Evolutionary conservation across 805 yeast genomes (phyloP).

Genomic region (Nakazawaea laoshanensis): DNA sequence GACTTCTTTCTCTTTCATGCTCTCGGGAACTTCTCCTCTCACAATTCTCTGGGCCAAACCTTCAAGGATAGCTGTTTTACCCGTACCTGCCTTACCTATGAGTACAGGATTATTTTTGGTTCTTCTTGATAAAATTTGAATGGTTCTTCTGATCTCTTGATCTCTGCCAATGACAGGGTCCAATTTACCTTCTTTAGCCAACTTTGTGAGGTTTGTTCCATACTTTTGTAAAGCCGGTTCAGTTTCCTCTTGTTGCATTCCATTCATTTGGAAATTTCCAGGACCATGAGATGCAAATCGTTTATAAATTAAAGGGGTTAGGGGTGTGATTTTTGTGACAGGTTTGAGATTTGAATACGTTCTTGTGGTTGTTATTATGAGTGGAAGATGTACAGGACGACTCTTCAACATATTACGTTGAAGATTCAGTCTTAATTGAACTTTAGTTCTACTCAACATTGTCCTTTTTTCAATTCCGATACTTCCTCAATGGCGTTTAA

Average conservation of each 20-base stretch:
- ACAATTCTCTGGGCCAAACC: conserved; percentile 93
- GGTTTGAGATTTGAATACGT: no score
- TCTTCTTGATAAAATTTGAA: conserved; percentile 85
- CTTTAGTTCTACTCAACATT: no score
- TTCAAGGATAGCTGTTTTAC: conserved; percentile 95
- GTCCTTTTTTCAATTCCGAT: no score
- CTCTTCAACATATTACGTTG: no score
- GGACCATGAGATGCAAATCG: conserved; percentile 11
- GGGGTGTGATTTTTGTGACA: no score
- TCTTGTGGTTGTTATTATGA: no score
- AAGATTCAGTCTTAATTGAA: no score
- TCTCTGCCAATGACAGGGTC: conserved; percentile 98
- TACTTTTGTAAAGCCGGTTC: conserved; percentile 76
- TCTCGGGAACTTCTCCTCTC: conserved; percentile 89
- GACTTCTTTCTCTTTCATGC: conserved; percentile 79
- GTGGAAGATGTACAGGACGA: no score
- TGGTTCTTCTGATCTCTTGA: conserved; percentile 87
- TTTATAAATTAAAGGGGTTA: no score
- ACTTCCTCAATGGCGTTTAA: no score
- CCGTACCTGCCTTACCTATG: conserved; percentile 96
- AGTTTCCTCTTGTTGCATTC: conserved; percentile 39
- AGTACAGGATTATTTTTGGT: conserved; percentile 94
- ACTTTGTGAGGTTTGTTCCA: conserved; percentile 78
- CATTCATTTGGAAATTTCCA: conserved; percentile 21
- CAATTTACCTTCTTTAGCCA: conserved; percentile 83